Evolutionary conservation across 805 yeast species (phyloP), one percentile per base, ranked within the genome.

Genomic region (Pichia paraexigua): DNA sequence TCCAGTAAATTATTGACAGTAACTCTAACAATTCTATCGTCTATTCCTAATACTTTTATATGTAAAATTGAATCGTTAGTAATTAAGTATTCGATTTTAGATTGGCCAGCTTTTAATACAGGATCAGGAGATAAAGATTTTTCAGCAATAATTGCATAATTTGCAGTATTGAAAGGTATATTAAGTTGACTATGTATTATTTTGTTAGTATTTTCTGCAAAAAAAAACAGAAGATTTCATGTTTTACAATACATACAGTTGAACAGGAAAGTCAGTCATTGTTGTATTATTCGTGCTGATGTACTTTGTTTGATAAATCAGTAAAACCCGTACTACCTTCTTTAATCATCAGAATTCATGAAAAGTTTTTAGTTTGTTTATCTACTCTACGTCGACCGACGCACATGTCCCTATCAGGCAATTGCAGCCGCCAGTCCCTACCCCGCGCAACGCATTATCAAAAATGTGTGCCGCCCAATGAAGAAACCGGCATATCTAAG

Each of bases 1-100:
- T 89, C 96, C 50, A 91, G 71, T 18, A 86, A 77, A 56, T 84
- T 85, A 66, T 89, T 88, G 20, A 86, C 87, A 10, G 95, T 95
- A 7, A 89, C 95, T 55, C 97, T 72, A 48, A 90, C 75, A 8
- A 82, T 82, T 43, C 96, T 71, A 57, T 86, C 95, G 47, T 87
- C 82, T 0, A 73, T 72, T 2, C 89, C 88, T 9, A 70, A 64
- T 57, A 87, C 86, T 1, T 60, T 55, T 28, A 82, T 76, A 2
- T 63, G 53, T 41, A 88, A 69, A 1, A 47, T 47, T 2, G 51
- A 60, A 2, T 64, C 76, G 3, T 69, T 62, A 0, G 68, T 62
- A 1, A 47, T 41, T 7, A 61, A 44, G 55, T 80, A 81, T 1
- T 57, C 58, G 5, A 82, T 82, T 18, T 66, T 63, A 46, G 89